Conservation (phyloP, 108 stramenopile species). For the Epipyxis sp. region DNA sequence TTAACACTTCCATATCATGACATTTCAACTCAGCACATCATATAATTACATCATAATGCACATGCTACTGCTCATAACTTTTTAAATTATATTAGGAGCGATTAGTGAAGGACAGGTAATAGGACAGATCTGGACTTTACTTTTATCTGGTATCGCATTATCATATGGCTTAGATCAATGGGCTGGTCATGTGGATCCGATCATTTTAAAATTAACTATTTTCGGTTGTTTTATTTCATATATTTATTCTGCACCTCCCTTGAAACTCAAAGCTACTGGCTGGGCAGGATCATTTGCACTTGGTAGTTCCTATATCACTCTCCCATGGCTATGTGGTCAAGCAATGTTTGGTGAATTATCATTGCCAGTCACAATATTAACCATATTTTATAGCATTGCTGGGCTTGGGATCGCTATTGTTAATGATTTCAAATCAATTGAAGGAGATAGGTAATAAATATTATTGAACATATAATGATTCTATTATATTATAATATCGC, state of each 20-base stretch:
- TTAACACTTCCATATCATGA: no score
- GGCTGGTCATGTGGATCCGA: slow-evolving; percentile 81
- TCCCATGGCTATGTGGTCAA: slow-evolving; percentile 98
- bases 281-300: slow-evolving; percentile 91
- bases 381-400: slow-evolving; percentile 81
- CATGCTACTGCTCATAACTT: no score
- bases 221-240: slow-evolving; percentile 90
- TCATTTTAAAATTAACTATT: slow-evolving; percentile 68
- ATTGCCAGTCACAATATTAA: slow-evolving; percentile 34
- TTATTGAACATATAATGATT: no score
- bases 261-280: slow-evolving; percentile 90
- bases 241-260: slow-evolving; percentile 92
- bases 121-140: slow-evolving; percentile 82
- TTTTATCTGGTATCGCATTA: slow-evolving; percentile 80
- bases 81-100: no score
- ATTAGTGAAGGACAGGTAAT: slow-evolving; percentile 63
- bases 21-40: no score
- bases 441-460: slow-evolving; percentile 40
- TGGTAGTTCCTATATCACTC: slow-evolving; percentile 89
- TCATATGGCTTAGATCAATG: slow-evolving; percentile 83
- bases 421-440: slow-evolving; percentile 94
- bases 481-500: no score
- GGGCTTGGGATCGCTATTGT: slow-evolving; percentile 91
- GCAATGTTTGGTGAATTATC: slow-evolving; percentile 74
- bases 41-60: no score